Conservation (phyloP, 306 rosid genomes). For the Medicago ruthenica region DNA sequence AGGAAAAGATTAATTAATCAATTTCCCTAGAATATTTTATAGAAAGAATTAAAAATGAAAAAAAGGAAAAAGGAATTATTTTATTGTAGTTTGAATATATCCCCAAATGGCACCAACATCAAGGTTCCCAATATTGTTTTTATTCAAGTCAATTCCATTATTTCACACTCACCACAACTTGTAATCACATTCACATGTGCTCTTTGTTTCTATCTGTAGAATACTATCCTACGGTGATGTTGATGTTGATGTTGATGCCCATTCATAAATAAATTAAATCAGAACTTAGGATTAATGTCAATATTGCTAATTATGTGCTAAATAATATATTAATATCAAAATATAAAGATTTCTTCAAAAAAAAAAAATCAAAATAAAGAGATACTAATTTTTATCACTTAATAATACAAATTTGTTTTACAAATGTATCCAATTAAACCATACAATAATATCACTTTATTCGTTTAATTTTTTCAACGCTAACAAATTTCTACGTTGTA, state of each 20-base stretch:
- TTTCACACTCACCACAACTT: slow-evolving; percentile 24
- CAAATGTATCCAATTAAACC: too few species aligned
- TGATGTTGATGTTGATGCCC: slow-evolving; percentile 34
- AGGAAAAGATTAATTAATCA: not conserved
- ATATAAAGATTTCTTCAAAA: too few species aligned
- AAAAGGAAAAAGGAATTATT: not conserved
- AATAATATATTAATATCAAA: too few species aligned
- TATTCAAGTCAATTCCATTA: not conserved
- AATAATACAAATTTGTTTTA: too few species aligned
- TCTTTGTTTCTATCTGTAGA: not conserved
- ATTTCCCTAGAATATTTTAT: not conserved
- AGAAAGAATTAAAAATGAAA: not conserved
- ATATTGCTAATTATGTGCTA: too few species aligned
- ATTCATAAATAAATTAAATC: slow-evolving; percentile 22
- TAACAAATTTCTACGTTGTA: too few species aligned
- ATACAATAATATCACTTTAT: too few species aligned
- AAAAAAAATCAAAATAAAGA: too few species aligned
- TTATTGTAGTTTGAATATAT: not conserved
- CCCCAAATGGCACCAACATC: not conserved
- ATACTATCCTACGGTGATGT: not conserved
- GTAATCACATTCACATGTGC: slow-evolving; percentile 40
- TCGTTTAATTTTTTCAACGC: too few species aligned
- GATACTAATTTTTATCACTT: too few species aligned
- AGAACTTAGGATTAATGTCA: too few species aligned
- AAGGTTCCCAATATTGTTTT: not conserved